A percentile compares a stretch with the other conserved stretches of the same genome.
Evolutionary conservation across 2,329 filamentous ascomycete species (phyloP).

Genomic region (Chrysoporthe austroafricana): DNA sequence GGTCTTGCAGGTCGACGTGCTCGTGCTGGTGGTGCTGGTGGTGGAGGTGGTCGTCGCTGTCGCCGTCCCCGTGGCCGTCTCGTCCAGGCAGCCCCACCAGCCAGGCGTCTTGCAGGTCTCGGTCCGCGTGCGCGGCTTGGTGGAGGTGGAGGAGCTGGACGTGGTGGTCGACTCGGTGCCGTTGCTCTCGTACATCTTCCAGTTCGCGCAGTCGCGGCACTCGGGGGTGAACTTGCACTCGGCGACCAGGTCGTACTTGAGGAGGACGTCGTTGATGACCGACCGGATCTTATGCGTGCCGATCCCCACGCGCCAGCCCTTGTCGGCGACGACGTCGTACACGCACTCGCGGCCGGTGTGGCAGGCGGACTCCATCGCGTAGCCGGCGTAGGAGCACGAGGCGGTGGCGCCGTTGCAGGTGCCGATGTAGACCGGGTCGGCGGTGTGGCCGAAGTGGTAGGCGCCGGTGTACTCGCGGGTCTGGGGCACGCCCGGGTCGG

Average conservation of each 20-base stretch:
- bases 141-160: conserved; percentile 59
- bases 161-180: conserved; percentile 76
- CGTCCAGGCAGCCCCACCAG: conserved; percentile 84
- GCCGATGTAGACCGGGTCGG: conserved; percentile 93
- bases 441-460: conserved; percentile 93
- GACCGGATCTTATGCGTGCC: conserved; percentile 88
- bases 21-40: conserved; percentile 48
- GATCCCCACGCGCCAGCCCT: conserved; percentile 89
- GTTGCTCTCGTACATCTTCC: conserved; percentile 96
- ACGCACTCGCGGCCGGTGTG: conserved; percentile 86
- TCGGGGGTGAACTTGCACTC: conserved; percentile 75
- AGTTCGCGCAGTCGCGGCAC: conserved; percentile 87
- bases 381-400: conserved; percentile 87
- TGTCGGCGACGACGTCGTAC: conserved; percentile 90
- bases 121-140: conserved; percentile 71
- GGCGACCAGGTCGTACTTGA: conserved; percentile 80
- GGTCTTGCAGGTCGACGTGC: conserved; percentile 57
- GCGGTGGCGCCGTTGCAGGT: conserved; percentile 90
- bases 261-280: conserved; percentile 86
- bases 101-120: conserved; percentile 89
- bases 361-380: conserved; percentile 91
- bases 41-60: conserved; percentile 45
- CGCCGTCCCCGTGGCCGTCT: conserved; percentile 57
- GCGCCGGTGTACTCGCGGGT: conserved; percentile 73
- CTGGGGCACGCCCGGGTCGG: conserved; percentile 72